Base-by-base conservation (phyloP, 2,329 filamentous ascomycete genomes). In the Diaporthe sp. region DNA sequence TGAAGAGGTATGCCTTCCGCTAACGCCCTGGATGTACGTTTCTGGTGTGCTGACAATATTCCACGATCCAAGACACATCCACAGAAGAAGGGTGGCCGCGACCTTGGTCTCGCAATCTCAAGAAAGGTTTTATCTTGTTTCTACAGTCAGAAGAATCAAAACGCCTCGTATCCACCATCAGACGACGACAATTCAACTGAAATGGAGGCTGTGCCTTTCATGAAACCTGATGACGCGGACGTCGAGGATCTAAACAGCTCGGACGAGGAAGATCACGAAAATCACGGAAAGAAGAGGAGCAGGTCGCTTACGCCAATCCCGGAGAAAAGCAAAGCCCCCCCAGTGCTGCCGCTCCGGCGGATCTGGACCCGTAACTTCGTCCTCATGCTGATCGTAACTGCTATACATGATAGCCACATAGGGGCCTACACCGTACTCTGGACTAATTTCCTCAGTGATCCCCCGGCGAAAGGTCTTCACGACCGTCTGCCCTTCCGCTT, bases 201-300 rank as follows among this genome's bases (percentile, higher is more conserved):
- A 65, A 65, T 65, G 59, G 59, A 65, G 42, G 27, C 59, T 35
- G 59, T 65, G 42, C 59, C 59, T 32, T 65, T 65, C 59, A 65
- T 65, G 9, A 65, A 15, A 35, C 4, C 2, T 2, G 59, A 65
- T 35, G 59, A 47, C 19, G 59, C 19, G 17, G 59, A 65, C 10
- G 39, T 0, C 4, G 27, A 65, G 1, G 37, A 32, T 44, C 25
- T 17, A 7, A 35, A 35, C 39, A 47, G 17, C 17, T 65, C 59
- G 10, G 59, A 65, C 59, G 12, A 65, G 27, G 27, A 47, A 32
- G 39, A 65, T 32, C 27, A 65, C 27, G 19, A 19, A 19, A 32
- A 32, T 5, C 9, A 65, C n/a, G 42, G 10, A 35, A 50, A 47
- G 19, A 47, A 50, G 10, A 13, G 19, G 12, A 9, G 6, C 27